Evolutionary conservation across 2,329 filamentous ascomycete species (phyloP), one percentile per base, ranked within the genome.

Genomic region (Xylariaceae sp.): DNA sequence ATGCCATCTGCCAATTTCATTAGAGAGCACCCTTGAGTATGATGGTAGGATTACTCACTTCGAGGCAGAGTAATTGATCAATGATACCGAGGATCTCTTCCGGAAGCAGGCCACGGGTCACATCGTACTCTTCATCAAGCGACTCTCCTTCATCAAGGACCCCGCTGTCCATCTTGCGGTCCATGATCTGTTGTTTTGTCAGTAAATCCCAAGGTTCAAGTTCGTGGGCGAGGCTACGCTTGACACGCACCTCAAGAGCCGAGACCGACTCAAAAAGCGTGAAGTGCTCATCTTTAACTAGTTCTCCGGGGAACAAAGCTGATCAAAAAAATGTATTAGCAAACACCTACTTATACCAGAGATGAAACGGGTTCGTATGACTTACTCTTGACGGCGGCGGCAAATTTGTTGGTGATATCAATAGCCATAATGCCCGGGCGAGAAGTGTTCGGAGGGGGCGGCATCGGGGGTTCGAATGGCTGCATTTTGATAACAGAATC

Each of bases 161-260:
- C 24, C 95, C 95, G 70, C 92, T 97, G 74, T 99, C 95, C 95
- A 99, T 99, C 76, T 98, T 99, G 1, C 91, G 88, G 70, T 99
- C 95, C 91, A 97, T 97, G 67, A 99, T 96, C 95, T 99, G 24
- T 31, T 28, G 24, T 50, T 37, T 36, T 12, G 39, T 60, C 9
- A 48, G 23, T 29, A 31, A 7, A 33, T 8, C 8, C 44, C 16
- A 23, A 31, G 23, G 11, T 19, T 29, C 23, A 34, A 7, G 21
- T 9, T 26, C 4, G 21, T 47, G 29, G 19, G 5, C 14, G 11
- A 40, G 24, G 37, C 23, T 33, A 28, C 11, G 28, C 4, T 39
- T 16, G 19, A 46, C 17, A 65, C 62, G 55, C 47, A 71, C 87
- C 83, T 95, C 91, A 19, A 95, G 81, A 65, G 91, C 91, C 61